A percentile compares a stretch with the other conserved stretches of the same genome.
Evolutionary conservation across 2,329 filamentous ascomycete genomes (phyloP).

Genomic region (Paraconiothyrium sp.): DNA sequence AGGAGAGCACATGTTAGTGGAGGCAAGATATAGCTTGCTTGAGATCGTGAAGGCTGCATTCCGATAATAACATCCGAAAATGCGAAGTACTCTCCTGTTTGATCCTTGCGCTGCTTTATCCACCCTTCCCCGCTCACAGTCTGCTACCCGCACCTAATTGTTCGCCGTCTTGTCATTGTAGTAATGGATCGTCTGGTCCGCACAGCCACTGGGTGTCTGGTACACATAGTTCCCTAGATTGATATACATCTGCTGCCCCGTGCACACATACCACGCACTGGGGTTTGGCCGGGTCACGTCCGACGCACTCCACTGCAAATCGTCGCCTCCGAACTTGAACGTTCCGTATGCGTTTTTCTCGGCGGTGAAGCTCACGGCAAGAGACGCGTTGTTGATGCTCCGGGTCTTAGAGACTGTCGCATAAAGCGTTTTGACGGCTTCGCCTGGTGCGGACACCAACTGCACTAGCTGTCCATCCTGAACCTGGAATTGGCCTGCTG

Average conservation of each 20-base stretch:
- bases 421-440: constrained; percentile 54
- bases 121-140: no score
- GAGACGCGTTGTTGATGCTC: constrained; percentile 48
- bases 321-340: constrained; percentile 68
- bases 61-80: no score
- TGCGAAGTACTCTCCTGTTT: no score
- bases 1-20: background rate
- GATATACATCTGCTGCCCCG: constrained; percentile 62
- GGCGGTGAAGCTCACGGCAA: constrained; percentile 62
- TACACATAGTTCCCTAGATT: constrained; percentile 69
- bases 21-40: no score
- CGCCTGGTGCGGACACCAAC: constrained; percentile 59
- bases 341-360: constrained; percentile 64
- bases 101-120: no score
- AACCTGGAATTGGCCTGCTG: constrained; percentile 68
- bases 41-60: no score
- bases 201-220: constrained; percentile 66
- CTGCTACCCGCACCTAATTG: constrained; percentile 14
- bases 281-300: constrained; percentile 63
- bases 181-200: constrained; percentile 64
- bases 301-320: constrained; percentile 63
- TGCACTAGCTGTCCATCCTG: constrained; percentile 65
- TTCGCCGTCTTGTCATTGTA: constrained; percentile 50
- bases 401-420: constrained; percentile 39
- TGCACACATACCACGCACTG: constrained; percentile 68